Base-by-base conservation (phyloP, 2,329 filamentous ascomycete species). In the Colletotrichum limetticola region DNA sequence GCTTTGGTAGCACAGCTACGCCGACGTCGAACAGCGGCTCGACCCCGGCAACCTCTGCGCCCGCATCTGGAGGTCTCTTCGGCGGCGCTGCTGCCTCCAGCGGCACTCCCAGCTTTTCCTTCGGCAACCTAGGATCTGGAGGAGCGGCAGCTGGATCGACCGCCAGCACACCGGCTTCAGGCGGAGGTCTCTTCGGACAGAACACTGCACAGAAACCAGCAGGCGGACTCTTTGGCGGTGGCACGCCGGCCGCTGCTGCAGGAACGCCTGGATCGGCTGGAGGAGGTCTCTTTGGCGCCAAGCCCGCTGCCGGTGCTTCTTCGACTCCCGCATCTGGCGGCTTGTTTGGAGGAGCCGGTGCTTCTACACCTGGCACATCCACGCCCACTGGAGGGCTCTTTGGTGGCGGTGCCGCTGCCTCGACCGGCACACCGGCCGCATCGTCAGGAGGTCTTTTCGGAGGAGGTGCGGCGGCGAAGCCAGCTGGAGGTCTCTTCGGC, bases 51-150 rank as follows among this genome's bases (percentile, higher is more conserved):
- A 81, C 84, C 16, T 80, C 81, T 53, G 80, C 84, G 11, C 79
- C 84, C 24, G 82, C 86, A 61, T 77, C 82, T 6, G 82, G 82
- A 16, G 77, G 80, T 24, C 76, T 87, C 9, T 88, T 88, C 76
- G 85, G 85, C 57, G 56, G 59, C 28, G 70, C 58, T 30, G 70
- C 65, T 42, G 74, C 75, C 69, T 78, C 76, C 37, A 66, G 70
- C 37, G 77, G 79, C 53, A 75, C 81, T 28, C 76, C 85, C 28
- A 72, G 75, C 9, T 87, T 88, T 77, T 82, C 83, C 11, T 89
- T 89, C 73, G 83, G 82, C 46, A 77, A 75, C 24, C 35, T 77
- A 28, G 77, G 77, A 53, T 32, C 70, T 56, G 68, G 68, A 55
- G 62, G 61, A 46, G 68, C 68, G 42, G 71, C 77, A n/a, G 73